These are phyloP conservation scores for Cardamine chenopodiifolia DNA, from an alignment of 345 rosid genomes.

Conservation along the genomic window DNA sequence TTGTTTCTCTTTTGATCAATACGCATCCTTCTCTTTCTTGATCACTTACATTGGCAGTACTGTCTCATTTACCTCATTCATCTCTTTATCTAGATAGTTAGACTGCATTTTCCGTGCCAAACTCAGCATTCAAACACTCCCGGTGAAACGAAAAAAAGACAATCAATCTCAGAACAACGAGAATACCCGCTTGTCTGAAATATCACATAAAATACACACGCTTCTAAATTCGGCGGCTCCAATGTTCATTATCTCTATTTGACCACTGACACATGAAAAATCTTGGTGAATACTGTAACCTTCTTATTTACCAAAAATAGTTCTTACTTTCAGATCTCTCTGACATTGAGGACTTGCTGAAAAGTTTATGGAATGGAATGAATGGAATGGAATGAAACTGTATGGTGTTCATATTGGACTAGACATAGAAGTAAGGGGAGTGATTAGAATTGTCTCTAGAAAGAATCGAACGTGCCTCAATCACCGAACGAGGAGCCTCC, in stretches of 20 bases:
- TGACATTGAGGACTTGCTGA: neutral
- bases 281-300: too few relatives aligned
- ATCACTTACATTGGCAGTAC: conserved; percentile 19
- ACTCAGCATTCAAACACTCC: conserved; percentile 15
- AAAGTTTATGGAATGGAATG: conserved; percentile 12
- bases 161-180: conserved; percentile 17
- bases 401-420: conserved; percentile 13
- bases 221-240: conserved; percentile 4
- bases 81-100: conserved; percentile 21
- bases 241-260: neutral
- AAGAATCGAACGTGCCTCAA: conserved; percentile 95
- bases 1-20: conserved; percentile 23
- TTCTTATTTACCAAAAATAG: too few relatives aligned
- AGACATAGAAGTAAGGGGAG: conserved; percentile 72
- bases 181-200: conserved; percentile 6
- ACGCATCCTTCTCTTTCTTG: conserved; percentile 9
- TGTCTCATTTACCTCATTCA: neutral
- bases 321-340: neutral
- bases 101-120: conserved; percentile 19
- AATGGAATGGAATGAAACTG: neutral
- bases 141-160: conserved; percentile 22
- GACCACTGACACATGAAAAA: too few relatives aligned
- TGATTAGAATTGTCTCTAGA: conserved; percentile 75
- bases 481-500: conserved; percentile 87
- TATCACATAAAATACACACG: conserved; percentile 36